Conservation (phyloP, 495 filamentous ascomycete genomes). For the Tuber indicum region DNA sequence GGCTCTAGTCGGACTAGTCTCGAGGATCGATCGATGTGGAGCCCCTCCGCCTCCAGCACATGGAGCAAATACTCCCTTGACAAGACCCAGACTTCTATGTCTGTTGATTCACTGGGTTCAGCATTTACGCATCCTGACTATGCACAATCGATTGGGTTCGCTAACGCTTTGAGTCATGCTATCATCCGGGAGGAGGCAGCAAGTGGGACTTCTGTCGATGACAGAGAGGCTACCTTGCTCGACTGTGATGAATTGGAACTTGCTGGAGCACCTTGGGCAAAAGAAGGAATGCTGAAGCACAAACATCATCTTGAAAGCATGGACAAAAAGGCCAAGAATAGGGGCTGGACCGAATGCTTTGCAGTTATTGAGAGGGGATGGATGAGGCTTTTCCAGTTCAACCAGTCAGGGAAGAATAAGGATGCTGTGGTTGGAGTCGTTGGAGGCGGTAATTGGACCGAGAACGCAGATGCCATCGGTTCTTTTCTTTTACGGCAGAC, state of each 20-base stretch:
- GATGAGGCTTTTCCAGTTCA: conserved; percentile 91
- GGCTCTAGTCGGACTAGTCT: conserved; percentile 91
- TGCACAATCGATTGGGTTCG: conserved; percentile 94
- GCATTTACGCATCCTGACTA: conserved; percentile 75
- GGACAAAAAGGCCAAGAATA: conserved; percentile 85
- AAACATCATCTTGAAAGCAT: conserved; percentile 89
- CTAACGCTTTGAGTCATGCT: conserved; percentile 90
- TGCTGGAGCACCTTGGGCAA: conserved; percentile 90
- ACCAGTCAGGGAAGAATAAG: conserved; percentile 61
- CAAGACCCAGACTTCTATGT: conserved; percentile 82
- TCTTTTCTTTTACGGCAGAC: conserved; percentile 86
- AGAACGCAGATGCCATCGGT: conserved; percentile 80
- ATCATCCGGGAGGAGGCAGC: conserved; percentile 87
- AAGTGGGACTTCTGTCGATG: conserved; percentile 50
- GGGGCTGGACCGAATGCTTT: conserved; percentile 91
- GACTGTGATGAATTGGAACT: conserved; percentile 80
- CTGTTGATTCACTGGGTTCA: conserved; percentile 78
- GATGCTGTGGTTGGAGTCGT: conserved; percentile 61
- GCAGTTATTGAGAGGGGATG: conserved; percentile 97
- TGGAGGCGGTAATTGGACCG: conserved; percentile 94
- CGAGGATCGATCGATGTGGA: conserved; percentile 89
- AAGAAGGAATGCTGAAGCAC: conserved; percentile 91
- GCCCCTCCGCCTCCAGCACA: conserved; percentile 75
- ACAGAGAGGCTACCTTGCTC: conserved; percentile 60
- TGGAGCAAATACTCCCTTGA: conserved; percentile 94